These are phyloP conservation scores for Setaria viridis DNA, from an alignment of 202 grass and related monocot species.

Conservation along the genomic window DNA sequence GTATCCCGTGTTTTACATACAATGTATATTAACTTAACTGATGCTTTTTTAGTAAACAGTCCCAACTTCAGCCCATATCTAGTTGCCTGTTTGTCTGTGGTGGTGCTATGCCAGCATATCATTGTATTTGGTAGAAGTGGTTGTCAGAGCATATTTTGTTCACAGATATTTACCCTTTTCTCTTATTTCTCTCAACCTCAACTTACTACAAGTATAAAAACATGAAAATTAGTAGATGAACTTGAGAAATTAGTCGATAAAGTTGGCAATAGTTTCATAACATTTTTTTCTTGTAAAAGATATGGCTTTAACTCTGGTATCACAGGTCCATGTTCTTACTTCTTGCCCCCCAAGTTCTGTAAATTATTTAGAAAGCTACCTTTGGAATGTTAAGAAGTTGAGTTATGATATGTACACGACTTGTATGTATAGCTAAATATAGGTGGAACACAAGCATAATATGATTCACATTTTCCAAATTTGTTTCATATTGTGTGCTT, in stretches of 20 bases:
- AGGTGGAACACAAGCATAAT: background rate
- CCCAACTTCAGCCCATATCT: background rate
- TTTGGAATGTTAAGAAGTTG: background rate
- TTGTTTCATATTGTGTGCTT: background rate
- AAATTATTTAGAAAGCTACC: background rate
- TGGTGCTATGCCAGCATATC: background rate
- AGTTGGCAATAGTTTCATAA: background rate
- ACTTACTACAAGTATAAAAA: background rate
- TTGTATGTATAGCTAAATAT: background rate
- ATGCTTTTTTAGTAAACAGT: background rate
- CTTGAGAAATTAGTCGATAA: background rate
- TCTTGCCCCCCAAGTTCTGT: background rate
- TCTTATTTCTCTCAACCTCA: background rate
- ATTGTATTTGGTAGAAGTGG: background rate
- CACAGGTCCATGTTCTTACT: background rate
- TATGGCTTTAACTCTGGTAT: background rate
- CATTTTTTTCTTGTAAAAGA: background rate
- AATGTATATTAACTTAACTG: background rate
- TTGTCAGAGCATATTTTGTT: background rate
- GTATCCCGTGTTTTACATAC: background rate
- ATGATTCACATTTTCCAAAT: constrained; percentile 7
- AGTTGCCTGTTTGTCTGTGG: background rate
- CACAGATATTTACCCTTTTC: background rate
- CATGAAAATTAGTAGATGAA: background rate
- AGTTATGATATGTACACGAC: background rate